Percentiles rank a stretch among this genome's conserved stretches.
These are phyloP conservation scores for Suillus cothurnatus DNA, from an alignment of 768 basidiomycete genomes.

Conservation along the genomic window DNA sequence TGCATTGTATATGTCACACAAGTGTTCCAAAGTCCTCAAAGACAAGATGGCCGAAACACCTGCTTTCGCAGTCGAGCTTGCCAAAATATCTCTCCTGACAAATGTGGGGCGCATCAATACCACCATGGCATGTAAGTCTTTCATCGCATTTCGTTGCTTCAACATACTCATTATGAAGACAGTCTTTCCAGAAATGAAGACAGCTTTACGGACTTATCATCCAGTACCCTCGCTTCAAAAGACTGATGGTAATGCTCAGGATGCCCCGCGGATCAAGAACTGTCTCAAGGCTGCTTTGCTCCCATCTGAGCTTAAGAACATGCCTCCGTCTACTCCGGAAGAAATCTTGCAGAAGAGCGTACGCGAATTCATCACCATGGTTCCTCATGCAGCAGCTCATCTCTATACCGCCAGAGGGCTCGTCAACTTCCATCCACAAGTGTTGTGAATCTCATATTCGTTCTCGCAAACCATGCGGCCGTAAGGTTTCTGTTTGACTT, in stretches of 20 bases:
- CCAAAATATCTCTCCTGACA: conserved; percentile 81
- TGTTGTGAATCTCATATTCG: conserved; percentile 84
- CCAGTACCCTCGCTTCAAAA: conserved; percentile 87
- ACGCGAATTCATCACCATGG: conserved; percentile 29
- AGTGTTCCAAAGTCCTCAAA: conserved; percentile 86
- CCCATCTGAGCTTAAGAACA: conserved; percentile 63
- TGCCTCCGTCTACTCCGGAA: conserved; percentile 72
- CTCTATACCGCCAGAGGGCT: conserved; percentile 43
- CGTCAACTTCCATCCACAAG: conserved; percentile 78
- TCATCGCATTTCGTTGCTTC: conserved; percentile 10
- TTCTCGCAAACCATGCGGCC: conserved; percentile 75
- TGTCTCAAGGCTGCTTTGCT: conserved; percentile 82
- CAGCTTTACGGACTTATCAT: conserved; percentile 85
- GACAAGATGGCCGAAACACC: conserved; percentile 86
- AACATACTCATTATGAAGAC: conserved; percentile 23
- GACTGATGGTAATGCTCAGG: conserved; percentile 85
- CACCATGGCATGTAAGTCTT: conserved; percentile 77
- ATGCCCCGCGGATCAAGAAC: conserved; percentile 91
- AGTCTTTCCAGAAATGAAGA: conserved; percentile 96
- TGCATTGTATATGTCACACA: conserved; percentile 75
- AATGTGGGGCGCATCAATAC: conserved; percentile 94
- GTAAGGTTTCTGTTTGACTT: conserved; percentile 44
- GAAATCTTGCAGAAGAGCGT: conserved; percentile 73
- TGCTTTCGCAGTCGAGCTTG: conserved; percentile 75
- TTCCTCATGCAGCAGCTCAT: conserved; percentile 14